These are phyloP conservation scores for Starmerella tilneyi DNA, from an alignment of 805 yeast species.

Conservation along the genomic window DNA sequence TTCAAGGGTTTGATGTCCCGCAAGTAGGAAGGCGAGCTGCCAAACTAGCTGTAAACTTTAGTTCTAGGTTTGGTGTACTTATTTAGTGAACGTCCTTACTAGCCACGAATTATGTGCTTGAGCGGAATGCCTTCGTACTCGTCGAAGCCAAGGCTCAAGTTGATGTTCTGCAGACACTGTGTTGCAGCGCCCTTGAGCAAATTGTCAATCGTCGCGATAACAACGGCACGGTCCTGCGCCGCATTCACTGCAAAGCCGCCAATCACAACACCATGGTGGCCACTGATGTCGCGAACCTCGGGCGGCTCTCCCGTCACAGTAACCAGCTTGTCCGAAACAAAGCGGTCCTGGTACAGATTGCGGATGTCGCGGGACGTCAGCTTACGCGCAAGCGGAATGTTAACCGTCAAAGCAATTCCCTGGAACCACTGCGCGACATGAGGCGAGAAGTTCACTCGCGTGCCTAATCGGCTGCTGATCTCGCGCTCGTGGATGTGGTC, in stretches of 20 bases:
- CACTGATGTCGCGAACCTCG: constrained; percentile 77
- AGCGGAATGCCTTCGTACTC: constrained; percentile 91
- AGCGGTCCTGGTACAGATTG: constrained; percentile 76
- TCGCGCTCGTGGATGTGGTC: constrained; percentile 96
- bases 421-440: constrained; percentile 99
- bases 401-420: constrained; percentile 87
- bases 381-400: constrained; percentile 61
- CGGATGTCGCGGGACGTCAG: constrained; percentile 74
- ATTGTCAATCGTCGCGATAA: constrained; percentile 93
- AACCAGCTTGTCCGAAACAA: constrained; percentile 75
- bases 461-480: constrained; percentile 69
- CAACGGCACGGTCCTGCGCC: constrained; percentile 77
- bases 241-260: constrained; percentile 95
- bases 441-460: constrained; percentile 79
- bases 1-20: constrained; percentile 11
- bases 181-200: constrained; percentile 97
- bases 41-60: too few species aligned
- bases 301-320: constrained; percentile 88
- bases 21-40: background rate
- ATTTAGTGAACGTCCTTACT: background rate
- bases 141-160: constrained; percentile 76
- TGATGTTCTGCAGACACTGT: constrained; percentile 93
- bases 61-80: background rate
- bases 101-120: constrained; percentile 28
- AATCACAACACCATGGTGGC: constrained; percentile 87